Conservation (phyloP, 345 rosid genomes). For the Chamaenerion angustifolium region DNA sequence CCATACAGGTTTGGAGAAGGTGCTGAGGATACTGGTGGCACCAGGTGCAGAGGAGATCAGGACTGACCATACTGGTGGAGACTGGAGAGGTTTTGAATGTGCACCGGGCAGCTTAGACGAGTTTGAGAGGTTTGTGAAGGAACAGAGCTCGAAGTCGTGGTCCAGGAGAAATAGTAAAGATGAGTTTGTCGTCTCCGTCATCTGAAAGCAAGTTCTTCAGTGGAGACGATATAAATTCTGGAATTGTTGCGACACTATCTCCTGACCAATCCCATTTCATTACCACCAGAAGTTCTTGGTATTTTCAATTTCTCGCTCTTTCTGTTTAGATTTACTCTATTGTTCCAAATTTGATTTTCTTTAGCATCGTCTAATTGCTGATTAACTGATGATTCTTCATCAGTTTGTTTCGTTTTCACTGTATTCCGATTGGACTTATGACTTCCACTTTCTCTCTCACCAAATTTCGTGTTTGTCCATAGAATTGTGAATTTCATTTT, state of each 20-base stretch:
- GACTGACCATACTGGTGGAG: no score
- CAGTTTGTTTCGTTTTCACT: neutral
- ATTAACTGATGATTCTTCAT: neutral
- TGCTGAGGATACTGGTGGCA: no score
- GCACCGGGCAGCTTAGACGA: no score
- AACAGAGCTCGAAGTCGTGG: no score
- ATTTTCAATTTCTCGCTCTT: neutral
- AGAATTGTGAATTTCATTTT: no score
- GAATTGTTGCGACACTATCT: conserved; percentile 4
- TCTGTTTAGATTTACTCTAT: neutral
- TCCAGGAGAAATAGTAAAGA: no score
- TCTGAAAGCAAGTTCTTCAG: neutral
- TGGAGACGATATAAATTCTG: conserved; percentile 3
- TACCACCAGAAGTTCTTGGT: conserved; percentile 6
- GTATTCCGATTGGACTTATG: neutral
- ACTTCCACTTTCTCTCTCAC: no score
- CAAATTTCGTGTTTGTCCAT: no score
- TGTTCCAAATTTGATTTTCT: neutral
- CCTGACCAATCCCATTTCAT: conserved; percentile 4
- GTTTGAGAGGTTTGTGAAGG: no score
- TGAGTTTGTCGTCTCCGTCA: neutral
- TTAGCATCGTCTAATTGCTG: neutral
- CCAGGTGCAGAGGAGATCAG: no score
- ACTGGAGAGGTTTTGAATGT: no score
- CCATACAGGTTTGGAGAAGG: no score